Evolutionary conservation across 441 rosid species (phyloP), one percentile per base, ranked within the genome.

Genomic region (Bruguiera hainesii): DNA sequence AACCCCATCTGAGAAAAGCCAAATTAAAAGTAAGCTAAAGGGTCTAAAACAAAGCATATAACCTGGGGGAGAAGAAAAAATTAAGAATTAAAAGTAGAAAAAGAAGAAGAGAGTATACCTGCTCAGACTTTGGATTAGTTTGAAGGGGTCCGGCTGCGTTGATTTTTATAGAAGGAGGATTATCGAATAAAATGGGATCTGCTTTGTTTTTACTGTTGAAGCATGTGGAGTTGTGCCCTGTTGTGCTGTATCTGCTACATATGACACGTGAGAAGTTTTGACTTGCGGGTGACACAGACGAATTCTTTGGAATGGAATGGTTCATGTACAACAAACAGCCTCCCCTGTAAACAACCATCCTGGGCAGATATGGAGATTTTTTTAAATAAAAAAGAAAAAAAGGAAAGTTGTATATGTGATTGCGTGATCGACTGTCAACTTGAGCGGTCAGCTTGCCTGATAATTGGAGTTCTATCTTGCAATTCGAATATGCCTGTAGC

Each of bases 191-290:
- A 23, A 55, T 3, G 58, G 58, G 28, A 26, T 13, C 48, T 42
- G 3, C 3, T 37, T 37, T 42, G 5, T 13, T 42, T 42, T 42
- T 42, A 55, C 15, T 3, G 28, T 55, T 21, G 58, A 23, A 53
- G 57, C 26, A 25, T 5, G 29, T 13, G 26, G 15, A 28, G 58
- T 23, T 55, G 29, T 55, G 57, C 9, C 58, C 29, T 23, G 25
- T 3, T 13, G 58, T 55, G 29, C 28, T 2, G 15, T 3, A 55
- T 8, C 58, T 55, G 58, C 58, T 23, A 55, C 29, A 23, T 10
- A 7, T 26, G 29, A 55, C 58, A 55, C 29, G 58, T 55, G 58
- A 55, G 58, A 55, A 55, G 58, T 26, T 55, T 55, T 55, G 58
- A 55, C 58, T 2, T 5, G 28, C 29, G 29, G 58, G 29, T 55